Evolutionary conservation across 2,329 filamentous ascomycete genomes (phyloP), one percentile per base, ranked within the genome.

Genomic region (Botryosphaeria dothidea): DNA sequence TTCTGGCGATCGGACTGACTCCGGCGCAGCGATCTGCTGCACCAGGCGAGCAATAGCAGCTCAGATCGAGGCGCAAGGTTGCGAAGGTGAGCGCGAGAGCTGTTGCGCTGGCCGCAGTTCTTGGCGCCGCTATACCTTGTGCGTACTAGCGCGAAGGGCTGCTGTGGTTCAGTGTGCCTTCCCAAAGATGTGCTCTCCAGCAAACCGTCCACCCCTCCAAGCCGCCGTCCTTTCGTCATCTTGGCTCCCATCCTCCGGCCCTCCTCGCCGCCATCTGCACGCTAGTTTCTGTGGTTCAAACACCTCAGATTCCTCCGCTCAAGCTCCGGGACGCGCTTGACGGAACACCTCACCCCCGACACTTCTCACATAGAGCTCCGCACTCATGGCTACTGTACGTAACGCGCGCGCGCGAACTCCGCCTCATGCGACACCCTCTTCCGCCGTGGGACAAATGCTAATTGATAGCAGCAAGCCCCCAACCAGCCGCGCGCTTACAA

Each of bases 401-500:
- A 48, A 48, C 56, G 56, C 56, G 41, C 56, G 38, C 56, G 38
- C 38, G 41, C 56, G 25, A n/a, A 4, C 49, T 25, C 38, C 21
- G 36, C 23, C 13, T 45, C 34, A 64, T 49, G 43, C 51, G 43
- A 54, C 45, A 13, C 13, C 29, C n/a, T 51, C 51, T 31, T 52
- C 34, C 23, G 29, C 52, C 29, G 23, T 51, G 13, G 15, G 4
- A 9, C 29, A 31, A 3, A 27, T 38, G 21, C 41, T 64, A 57
- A 67, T 72, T 78, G 68, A 76, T 69, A 60, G 61, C 73, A 82
- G 80, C 81, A 83, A 80, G 78, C 81, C 72, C 80, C 81, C 58
- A 81, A 76, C 70, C 80, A 82, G 74, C 81, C 81, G 68, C 82
- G 82, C 72, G 78, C 81, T 54, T 83, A 83, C 75, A 78, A 79